Evolutionary conservation across 2,329 filamentous ascomycete species (phyloP), one percentile per base, ranked within the genome.

Genomic region (Cladophialophora immunda): DNA sequence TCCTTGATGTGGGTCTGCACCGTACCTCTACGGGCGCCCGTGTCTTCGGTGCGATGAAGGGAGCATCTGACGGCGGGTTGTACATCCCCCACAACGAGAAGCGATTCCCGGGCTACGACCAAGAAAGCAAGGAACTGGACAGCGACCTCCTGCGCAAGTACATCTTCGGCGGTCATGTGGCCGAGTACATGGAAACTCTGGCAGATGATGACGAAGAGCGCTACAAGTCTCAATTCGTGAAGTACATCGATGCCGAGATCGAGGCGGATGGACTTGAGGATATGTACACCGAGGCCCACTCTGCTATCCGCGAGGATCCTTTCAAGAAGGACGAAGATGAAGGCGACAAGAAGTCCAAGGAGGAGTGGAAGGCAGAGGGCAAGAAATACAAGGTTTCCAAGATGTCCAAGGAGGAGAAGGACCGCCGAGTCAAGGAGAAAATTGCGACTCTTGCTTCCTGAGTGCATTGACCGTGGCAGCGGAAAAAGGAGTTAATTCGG

Each of bases 101-200:
- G 89, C 94, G 95, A 78, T 99, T 99, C 93, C 95, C 95, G 78
- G 95, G 95, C 78, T 99, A 86, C 90, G 95, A 99, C 82, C 92
- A 97, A 34, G 95, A 99, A 87, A 85, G 86, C 83, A 94, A 99
- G 91, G 94, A 98, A 89, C 92, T 99, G 78, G 95, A 99, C 78
- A 89, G 93, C 78, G 95, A 99, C 83, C 91, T 89, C 75, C 92
- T 99, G 81, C 93, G 94, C 89, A 97, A 94, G 88, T 99, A 99
- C 91, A 99, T 99, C 88, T 94, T 92, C 84, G 95, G 88, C 80
- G 94, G 95, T 71, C 95, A 99, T 89, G 92, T 99, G 73, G 94
- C 94, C 76, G 95, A 99, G 90, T 99, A 99, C 90, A 99, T 99
- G 95, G 95, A 99, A 91, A 95, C 91, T 68, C 92, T 99, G 73